phyloP scores from a whole-genome alignment of 2,329 filamentous ascomycete genomes.

The Diplodia scrobiculata region DNA sequence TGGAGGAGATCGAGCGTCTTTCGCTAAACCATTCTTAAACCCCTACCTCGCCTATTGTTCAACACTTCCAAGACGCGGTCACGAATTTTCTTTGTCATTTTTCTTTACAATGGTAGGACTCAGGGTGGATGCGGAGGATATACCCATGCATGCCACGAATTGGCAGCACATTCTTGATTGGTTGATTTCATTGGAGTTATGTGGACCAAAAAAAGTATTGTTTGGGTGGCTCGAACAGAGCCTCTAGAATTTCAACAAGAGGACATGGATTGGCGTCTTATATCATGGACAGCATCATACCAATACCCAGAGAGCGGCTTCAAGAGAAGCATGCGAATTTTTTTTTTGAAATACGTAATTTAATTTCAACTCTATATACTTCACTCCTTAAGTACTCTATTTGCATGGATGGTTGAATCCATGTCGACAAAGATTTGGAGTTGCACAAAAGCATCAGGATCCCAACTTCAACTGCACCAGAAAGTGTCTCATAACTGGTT shows the following conservation, averaged over 20 bases:
- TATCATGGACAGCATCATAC: constrained; percentile 7
- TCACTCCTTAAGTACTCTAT: background rate
- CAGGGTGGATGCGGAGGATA: constrained; percentile 30
- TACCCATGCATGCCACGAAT: constrained; percentile 29
- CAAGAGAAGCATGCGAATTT: background rate
- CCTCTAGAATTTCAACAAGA: constrained; percentile 1
- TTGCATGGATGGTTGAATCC: too few relatives aligned
- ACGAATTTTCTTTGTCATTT: constrained; percentile 18
- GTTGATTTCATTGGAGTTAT: constrained; percentile 12
- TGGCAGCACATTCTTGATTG: constrained; percentile 16
- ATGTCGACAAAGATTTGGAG: too few relatives aligned
- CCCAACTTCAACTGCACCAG: too few relatives aligned
- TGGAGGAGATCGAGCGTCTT: constrained; percentile 29
- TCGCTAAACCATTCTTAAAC: constrained; percentile 25
- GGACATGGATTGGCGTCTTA: constrained; percentile 13
- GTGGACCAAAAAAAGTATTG: constrained; percentile 18
- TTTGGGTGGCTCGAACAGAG: constrained; percentile 4
- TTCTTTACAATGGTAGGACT: constrained; percentile 9
- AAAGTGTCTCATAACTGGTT: too few relatives aligned
- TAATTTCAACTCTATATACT: constrained; percentile 9
- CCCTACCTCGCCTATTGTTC: constrained; percentile 2
- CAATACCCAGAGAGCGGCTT: constrained; percentile 4
- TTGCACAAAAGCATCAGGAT: too few relatives aligned
- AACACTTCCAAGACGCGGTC: constrained; percentile 14
- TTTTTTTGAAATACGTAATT: background rate